Evolutionary conservation across 2,329 filamentous ascomycete genomes (phyloP), one percentile per base, ranked within the genome.

Genomic region (Penicillium vulpinum): DNA sequence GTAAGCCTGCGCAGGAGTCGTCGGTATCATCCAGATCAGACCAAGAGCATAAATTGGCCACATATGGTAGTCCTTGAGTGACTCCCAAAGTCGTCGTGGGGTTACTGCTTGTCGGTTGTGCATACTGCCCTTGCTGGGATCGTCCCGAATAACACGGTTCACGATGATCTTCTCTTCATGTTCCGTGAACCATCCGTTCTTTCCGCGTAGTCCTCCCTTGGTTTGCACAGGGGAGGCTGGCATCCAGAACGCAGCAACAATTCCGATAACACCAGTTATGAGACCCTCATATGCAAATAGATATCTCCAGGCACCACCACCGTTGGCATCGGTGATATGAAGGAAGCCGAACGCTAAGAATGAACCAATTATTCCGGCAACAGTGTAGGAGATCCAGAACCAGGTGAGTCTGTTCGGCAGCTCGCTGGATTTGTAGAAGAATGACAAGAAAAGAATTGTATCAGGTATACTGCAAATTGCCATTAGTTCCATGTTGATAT

Each of bases 371-470:
- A 80, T 70, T 3, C 80, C 82, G 51, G 85, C 77, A 10, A 82
- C 29, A 5, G 78, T 74, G 0, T 86, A 82, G 0, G 85, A 80
- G 0, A 83, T 84, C 88, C 87, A 90, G 73, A 90, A 90, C 65
- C 80, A 82, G 62, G 82, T 83, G n/a, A 91, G 73, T 3, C 88
- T 80, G 11, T 80, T 79, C 0, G 88, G 86, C 0, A 91, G 77
- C 69, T 91, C 88, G 46, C 78, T 78, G 1, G 82, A 82, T 45
- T 83, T 90, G 75, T 90, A 91, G 69, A 87, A 91, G 70, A 90
- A 90, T 5, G 83, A 85, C 5, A 89, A 75, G 70, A 86, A 90
- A 0, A 72, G 56, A 15, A 71, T 66, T 6, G 66, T 52, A 15
- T 52, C 50, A 5, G 50, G 50, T 11, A 52, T 52, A 33, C 50